Evolutionary conservation across 345 rosid species (phyloP), one percentile per base, ranked within the genome.

Genomic region (Cardiospermum halicacabum): DNA sequence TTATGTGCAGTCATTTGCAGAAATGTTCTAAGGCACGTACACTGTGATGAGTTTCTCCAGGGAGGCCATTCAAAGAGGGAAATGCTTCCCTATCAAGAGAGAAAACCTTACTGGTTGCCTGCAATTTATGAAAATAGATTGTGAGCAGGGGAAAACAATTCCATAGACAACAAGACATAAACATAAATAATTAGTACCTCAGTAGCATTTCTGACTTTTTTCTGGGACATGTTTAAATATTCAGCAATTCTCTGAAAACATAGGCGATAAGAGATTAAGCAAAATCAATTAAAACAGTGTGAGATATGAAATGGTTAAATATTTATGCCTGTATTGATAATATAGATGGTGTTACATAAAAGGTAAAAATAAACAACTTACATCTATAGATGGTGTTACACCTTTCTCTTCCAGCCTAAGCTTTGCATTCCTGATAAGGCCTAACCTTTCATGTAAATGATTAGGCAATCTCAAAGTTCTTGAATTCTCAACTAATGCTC

Each of bases 121-220:
- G 71, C 75, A 75, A 28, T 56, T 36, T 43, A 50, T 57, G n/a
- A 54, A 42, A 59, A 64, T 58, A 26, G 24, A 56, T 15, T 0
- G 53, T 75, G 53, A 81, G 66, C 19, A 25, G 36, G 43, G 54
- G 75, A 18, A 21, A 21, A 45, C 8, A 15, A 58, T 10, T 36
- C 12, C 58, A 32, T 36, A 26, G 28, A 55, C 56, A 30, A 21
- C 21, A 8, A 9, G 36, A 24, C 56, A 66, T n/a, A 62, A 48
- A 43, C 18, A 30, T 6, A 48, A 4, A 47, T 42, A 43, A 42
- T 45, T 28, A 15, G 50, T 82, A 90, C 98, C 94, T 90, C 90
- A 22, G 97, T 90, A 61, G 98, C 98, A 73, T 93, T 93, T 73
- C 82, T 77, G 57, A 93, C 96, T 93, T 93, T 93, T 78, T 82